Conservation (phyloP, 148 eudicot genomes). For the Silene conica region DNA sequence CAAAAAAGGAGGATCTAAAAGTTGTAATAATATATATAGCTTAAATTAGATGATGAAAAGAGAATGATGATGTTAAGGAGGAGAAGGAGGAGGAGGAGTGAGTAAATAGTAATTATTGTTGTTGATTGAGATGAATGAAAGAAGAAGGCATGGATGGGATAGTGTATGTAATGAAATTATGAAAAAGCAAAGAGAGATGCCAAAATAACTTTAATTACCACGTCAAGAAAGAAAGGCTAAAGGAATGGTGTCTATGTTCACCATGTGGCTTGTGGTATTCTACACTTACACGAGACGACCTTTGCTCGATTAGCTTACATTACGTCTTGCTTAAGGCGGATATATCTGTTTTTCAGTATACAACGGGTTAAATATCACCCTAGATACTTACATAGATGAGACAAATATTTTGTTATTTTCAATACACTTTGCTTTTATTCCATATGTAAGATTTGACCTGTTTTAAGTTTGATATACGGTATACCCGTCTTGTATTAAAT, state of each 20-base stretch:
- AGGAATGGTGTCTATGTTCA: constrained; percentile 30
- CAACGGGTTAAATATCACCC: too few relatives aligned
- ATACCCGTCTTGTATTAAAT: too few relatives aligned
- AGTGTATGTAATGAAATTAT: too few relatives aligned
- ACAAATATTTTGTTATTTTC: too few relatives aligned
- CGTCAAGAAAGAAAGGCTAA: constrained; percentile 27
- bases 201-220: constrained; percentile 22
- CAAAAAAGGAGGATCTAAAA: constrained; percentile 13
- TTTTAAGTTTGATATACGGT: too few relatives aligned
- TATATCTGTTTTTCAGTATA: too few relatives aligned
- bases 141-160: not conserved
- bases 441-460: too few relatives aligned
- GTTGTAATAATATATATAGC: constrained; percentile 20
- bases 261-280: constrained; percentile 36
- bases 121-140: not conserved
- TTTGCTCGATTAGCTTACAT: not conserved
- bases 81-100: not conserved
- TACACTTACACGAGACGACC: constrained; percentile 24
- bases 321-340: too few relatives aligned
- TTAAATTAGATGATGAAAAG: constrained; percentile 11
- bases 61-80: constrained; percentile 13
- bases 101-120: not conserved
- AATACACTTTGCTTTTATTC: too few relatives aligned
- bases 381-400: too few relatives aligned
- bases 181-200: constrained; percentile 31